A percentile compares a stretch with the other conserved stretches of the same genome.
Evolutionary conservation across 1,284 basidiomycete genomes (phyloP).

Genomic region (Heterobasidion parviporum): DNA sequence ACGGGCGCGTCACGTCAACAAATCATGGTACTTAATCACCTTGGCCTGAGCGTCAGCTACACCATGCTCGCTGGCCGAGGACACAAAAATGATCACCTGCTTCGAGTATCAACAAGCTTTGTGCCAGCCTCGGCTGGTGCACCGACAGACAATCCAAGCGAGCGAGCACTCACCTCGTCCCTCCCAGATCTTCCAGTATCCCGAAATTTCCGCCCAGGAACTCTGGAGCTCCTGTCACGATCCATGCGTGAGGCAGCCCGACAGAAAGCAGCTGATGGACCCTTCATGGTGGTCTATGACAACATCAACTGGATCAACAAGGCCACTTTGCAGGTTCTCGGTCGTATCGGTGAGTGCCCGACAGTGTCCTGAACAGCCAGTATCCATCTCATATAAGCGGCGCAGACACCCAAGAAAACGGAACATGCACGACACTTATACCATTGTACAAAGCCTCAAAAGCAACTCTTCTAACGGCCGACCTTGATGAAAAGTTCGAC

Average conservation of each 20-base stretch:
- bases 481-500: not conserved
- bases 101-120: too few species aligned
- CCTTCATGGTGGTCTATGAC: not conserved
- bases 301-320: conserved; percentile 10
- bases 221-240: not conserved
- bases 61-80: conserved; percentile 10
- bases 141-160: not conserved
- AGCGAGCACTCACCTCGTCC: not conserved
- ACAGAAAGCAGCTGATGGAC: not conserved
- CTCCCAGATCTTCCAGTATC: not conserved
- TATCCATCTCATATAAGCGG: too few species aligned
- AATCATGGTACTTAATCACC: conserved; percentile 17
- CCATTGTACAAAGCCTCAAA: conserved; percentile 13
- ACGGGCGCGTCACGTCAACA: conserved; percentile 21
- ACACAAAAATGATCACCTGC: not conserved
- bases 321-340: conserved; percentile 24
- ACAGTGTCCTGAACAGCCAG: too few species aligned
- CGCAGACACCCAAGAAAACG: not conserved
- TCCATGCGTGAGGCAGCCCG: not conserved
- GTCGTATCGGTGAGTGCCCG: conserved; percentile 9
- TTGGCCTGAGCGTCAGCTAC: conserved; percentile 22
- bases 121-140: too few species aligned
- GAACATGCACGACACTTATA: conserved; percentile 12
- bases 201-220: not conserved
- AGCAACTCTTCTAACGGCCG: not conserved